Evolutionary conservation across 352 stramenopile genomes (phyloP).

Genomic region (Aphanomyces invadans): DNA sequence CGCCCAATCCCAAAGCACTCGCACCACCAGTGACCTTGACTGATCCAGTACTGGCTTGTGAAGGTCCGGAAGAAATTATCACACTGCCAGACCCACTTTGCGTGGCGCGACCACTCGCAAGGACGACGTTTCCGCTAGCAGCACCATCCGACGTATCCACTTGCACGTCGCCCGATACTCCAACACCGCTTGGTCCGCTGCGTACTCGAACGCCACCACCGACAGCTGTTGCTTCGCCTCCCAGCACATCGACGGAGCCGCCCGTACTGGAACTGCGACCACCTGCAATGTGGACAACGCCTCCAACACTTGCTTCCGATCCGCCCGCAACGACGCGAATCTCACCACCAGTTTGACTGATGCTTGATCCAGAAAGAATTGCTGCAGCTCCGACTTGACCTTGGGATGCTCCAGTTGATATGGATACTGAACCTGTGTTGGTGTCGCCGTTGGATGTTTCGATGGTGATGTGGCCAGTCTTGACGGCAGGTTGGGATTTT

Average conservation of each 20-base stretch:
- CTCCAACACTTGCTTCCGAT: neutral
- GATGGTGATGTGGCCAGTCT: conserved; percentile 33
- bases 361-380: neutral
- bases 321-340: neutral
- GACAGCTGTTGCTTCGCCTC: neutral
- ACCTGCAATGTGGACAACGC: neutral
- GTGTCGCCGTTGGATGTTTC: conserved; percentile 16
- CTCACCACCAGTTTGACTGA: neutral
- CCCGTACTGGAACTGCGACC: neutral
- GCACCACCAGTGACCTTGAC: conserved; percentile 32
- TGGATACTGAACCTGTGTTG: neutral
- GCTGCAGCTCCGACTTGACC: neutral
- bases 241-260: neutral
- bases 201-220: neutral
- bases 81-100: conserved; percentile 33
- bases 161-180: neutral
- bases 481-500: conserved; percentile 9
- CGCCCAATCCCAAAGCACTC: conserved; percentile 31
- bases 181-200: neutral
- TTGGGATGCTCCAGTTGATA: neutral
- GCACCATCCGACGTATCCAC: neutral
- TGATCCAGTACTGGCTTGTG: conserved; percentile 28
- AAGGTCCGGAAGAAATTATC: conserved; percentile 30
- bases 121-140: neutral
- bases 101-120: conserved; percentile 21